Evolutionary conservation across 192 early-diverging fungal genomes (phyloP), one percentile per base, ranked within the genome.

Genomic region (Coemansia sp.): DNA sequence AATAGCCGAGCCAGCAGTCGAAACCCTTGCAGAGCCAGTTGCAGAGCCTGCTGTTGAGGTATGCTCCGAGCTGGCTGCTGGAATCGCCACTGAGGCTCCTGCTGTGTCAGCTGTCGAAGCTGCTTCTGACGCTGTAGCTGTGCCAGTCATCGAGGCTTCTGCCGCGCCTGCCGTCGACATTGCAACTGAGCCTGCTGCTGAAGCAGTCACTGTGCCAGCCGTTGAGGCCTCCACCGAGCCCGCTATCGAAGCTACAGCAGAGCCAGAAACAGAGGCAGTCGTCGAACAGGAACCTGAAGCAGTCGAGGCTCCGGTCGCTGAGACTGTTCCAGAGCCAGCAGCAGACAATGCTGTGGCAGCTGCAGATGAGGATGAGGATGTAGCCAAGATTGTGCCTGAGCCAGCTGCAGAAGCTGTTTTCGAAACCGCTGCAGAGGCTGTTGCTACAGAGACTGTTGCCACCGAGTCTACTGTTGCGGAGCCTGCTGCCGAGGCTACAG

Each of bases 101-200:
- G 30, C 30, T 9, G 48, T n/a, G n/a, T n/a, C n/a, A n/a, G n/a
- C n/a, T n/a, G n/a, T n/a, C n/a, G n/a, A n/a, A n/a, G n/a, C n/a
- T n/a, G n/a, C n/a, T n/a, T n/a, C 32, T 4, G 62, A 63, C 51
- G 14, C 51, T 25, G 50, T 52, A 13, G 2, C 49, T 51, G 49
- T 2, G 49, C 49, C 49, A 25, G 49, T n/a, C n/a, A 27, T 25
- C 7, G 55, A 57, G 6, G 28, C 19, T 22, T 19, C 55, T 19
- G 22, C 32, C 24, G 66, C 6, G 2, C n/a, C n/a, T n/a, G n/a
- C n/a, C n/a, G n/a, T n/a, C n/a, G n/a, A n/a, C n/a, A n/a, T n/a
- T n/a, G n/a, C n/a, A n/a, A n/a, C n/a, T n/a, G 25, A 32, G 32
- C 8, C 32, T 20, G 18, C 7, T 52, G 47, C 48, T 16, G 48